Percentiles rank a stretch among this genome's conserved stretches.
Conservation (phyloP, 129 eudicot genomes). For the Sambucus nigra region DNA sequence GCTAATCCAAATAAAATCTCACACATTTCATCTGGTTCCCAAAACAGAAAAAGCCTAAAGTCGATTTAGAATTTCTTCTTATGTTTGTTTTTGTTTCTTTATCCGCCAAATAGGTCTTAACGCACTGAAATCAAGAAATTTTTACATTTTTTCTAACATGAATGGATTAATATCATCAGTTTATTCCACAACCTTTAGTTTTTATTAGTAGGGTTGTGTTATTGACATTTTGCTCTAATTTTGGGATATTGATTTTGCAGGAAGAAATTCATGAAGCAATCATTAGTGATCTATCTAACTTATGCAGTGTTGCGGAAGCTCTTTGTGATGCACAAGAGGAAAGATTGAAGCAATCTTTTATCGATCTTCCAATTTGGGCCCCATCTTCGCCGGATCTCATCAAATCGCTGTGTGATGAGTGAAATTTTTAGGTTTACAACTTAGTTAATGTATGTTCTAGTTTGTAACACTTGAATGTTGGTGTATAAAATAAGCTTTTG, state of each 20-base stretch:
- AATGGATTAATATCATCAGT: too few relatives aligned
- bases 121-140: too few relatives aligned
- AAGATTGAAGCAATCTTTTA: slow-evolving; percentile 27
- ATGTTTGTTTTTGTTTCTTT: too few relatives aligned
- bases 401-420: slow-evolving; percentile 38
- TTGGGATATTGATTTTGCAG: slow-evolving; percentile 23
- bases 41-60: too few relatives aligned
- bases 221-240: too few relatives aligned
- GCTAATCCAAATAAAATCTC: too few relatives aligned
- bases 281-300: slow-evolving; percentile 33
- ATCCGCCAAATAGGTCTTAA: too few relatives aligned
- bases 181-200: too few relatives aligned
- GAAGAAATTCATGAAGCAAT: slow-evolving; percentile 67
- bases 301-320: slow-evolving; percentile 67
- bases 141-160: too few relatives aligned
- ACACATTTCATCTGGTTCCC: too few relatives aligned
- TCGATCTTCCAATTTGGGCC: slow-evolving; percentile 66
- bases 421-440: slow-evolving; percentile 10
- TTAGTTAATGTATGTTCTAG: slow-evolving; percentile 8
- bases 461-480: slow-evolving; percentile 3
- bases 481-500: slow-evolving; percentile 13
- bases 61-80: too few relatives aligned
- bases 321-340: slow-evolving; percentile 53
- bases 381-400: slow-evolving; percentile 53
- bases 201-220: too few relatives aligned